Conservation (phyloP, 2,329 filamentous ascomycete species). For the Triangularia setosa region DNA sequence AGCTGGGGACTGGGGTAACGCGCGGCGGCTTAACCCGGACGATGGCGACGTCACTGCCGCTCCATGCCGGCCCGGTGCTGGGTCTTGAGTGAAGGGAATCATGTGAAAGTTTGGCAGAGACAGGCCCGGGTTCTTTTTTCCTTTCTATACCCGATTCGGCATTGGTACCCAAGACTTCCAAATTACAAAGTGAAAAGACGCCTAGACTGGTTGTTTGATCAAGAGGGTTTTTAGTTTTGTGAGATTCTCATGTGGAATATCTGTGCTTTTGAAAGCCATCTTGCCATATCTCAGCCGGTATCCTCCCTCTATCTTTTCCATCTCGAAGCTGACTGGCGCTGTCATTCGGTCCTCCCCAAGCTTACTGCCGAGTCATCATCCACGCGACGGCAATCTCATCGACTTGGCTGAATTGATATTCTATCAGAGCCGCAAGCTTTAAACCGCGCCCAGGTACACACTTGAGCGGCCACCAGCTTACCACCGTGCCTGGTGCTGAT, state of each 20-base stretch:
- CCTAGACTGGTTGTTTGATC: not conserved
- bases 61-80: not conserved
- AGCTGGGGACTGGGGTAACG: not conserved
- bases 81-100: not conserved
- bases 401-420: not conserved
- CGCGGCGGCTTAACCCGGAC: not conserved
- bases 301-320: too few species aligned
- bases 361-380: not conserved
- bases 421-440: not conserved
- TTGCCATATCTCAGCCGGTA: too few species aligned
- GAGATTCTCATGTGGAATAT: not conserved
- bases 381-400: not conserved
- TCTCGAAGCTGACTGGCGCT: not conserved
- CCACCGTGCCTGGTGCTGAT: not conserved
- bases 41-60: constrained; percentile 19
- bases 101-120: constrained; percentile 3
- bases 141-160: not conserved
- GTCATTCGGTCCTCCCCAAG: not conserved
- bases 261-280: not conserved
- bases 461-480: not conserved
- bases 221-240: too few species aligned
- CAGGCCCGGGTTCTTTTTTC: not conserved
- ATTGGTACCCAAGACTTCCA: not conserved
- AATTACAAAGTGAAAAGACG: not conserved
- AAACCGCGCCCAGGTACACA: not conserved